phyloP scores from a whole-genome alignment of 768 basidiomycete genomes.

The Favolaschia claudopus region DNA sequence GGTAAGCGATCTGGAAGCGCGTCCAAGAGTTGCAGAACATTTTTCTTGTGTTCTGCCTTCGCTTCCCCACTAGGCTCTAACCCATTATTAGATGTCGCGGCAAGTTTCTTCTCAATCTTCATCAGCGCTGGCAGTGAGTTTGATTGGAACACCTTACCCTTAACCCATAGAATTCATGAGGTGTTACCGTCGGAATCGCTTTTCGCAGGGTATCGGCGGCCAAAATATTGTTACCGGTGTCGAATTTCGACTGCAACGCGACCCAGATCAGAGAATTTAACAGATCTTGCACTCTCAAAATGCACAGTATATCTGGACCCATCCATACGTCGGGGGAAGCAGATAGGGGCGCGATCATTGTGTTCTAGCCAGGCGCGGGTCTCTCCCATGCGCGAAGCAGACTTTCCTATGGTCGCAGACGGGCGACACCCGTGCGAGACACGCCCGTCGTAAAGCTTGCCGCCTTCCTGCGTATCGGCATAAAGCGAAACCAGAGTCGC shows the following conservation, averaged over 20 bases:
- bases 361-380: neutral
- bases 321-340: neutral
- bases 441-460: neutral
- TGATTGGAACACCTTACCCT: no score
- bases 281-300: neutral
- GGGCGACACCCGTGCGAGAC: neutral
- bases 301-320: neutral
- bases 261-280: neutral
- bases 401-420: neutral
- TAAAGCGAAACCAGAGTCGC: conserved; percentile 7
- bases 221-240: neutral
- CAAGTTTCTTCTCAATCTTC: no score
- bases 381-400: neutral
- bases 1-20: neutral
- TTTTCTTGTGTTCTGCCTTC: neutral
- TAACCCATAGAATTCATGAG: neutral
- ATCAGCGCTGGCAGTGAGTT: no score
- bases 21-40: neutral
- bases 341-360: neutral
- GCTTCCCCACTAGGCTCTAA: no score
- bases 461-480: neutral
- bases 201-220: neutral
- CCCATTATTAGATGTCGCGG: no score
- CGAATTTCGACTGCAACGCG: neutral
- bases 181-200: neutral